Base-by-base conservation (phyloP, 139 green algal species). In the Penium margaritaceum region DNA sequence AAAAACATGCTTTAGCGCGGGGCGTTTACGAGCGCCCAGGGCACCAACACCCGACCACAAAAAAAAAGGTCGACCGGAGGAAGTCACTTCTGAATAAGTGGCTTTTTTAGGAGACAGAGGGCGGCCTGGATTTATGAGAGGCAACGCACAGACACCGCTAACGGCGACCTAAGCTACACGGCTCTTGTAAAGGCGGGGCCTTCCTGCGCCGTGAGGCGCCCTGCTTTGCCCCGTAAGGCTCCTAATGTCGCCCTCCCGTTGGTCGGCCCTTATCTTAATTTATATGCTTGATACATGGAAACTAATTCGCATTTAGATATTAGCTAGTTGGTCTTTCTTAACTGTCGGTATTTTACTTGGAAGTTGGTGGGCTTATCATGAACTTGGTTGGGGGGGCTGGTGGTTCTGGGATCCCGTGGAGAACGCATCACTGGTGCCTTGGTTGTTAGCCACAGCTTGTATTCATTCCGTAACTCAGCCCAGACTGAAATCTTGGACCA, bases 311-410 rank as follows among this genome's bases (percentile, higher is more conserved):
- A 47, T 68, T 47, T 68, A 34, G 61, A 68, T 68, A 33, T 47
- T 68, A 51, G n/a, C 30, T 54, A 53, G 61, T 34, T 68, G 61
- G 61, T 68, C 21, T 47, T 68, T 46, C 47, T 51, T 68, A 54
- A 68, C 61, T 54, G 61, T 68, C 24, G 61, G 61, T 58, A 68
- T 68, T 33, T 43, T 68, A 41, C 33, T 68, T 33, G 61, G 61
- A 47, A 68, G 61, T 68, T 68, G 61, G 61, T 68, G 61, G 61
- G 61, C 61, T 54, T 68, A 68, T 43, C 61, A 68, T 68, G 61
- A 68, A 43, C 61, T 68, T 68, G 61, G 61, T 47, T 68, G 61
- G 61, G 61, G 61, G 6, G 61, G 61, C 15, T 68, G 61, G 61
- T 68, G 61, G 61, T 68, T 68, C 47, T 68, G 61, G 61, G 61